Percentiles rank a stretch among this genome's conserved stretches.
Conservation (phyloP, 73 alveolate genomes). For the Breviolum minutum region DNA sequence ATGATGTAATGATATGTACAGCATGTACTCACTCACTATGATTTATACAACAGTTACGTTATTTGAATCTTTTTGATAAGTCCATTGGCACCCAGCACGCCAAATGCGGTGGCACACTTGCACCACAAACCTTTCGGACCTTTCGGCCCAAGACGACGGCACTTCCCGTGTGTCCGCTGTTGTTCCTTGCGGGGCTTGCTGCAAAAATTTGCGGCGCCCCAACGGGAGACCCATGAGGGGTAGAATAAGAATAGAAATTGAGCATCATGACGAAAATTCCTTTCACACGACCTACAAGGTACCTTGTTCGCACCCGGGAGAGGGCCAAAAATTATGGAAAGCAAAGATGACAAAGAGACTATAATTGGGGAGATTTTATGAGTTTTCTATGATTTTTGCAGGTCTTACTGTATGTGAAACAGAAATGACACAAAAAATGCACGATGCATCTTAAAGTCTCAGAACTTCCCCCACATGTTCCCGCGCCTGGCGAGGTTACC, state of each 20-base stretch:
- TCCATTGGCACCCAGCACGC: too few relatives aligned
- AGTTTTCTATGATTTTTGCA: not conserved
- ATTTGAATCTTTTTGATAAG: too few relatives aligned
- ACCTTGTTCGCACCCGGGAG: not conserved
- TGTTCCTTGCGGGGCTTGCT: not conserved
- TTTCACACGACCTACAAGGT: conserved; percentile 72
- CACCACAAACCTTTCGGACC: too few relatives aligned
- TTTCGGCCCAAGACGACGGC: not conserved
- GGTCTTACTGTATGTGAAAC: too few relatives aligned
- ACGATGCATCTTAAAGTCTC: too few relatives aligned
- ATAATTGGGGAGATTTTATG: not conserved
- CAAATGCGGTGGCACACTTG: too few relatives aligned
- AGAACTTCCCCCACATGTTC: too few relatives aligned
- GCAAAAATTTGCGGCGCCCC: not conserved
- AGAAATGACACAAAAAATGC: too few relatives aligned
- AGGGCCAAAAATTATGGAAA: not conserved
- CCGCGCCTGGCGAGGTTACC: not conserved
- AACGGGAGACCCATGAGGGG: not conserved
- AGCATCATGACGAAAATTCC: conserved; percentile 79
- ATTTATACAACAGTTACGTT: not conserved
- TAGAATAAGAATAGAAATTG: conserved; percentile 63
- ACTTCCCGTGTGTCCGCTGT: not conserved
- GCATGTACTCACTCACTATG: not conserved
- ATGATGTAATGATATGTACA: not conserved
- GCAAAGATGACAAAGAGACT: not conserved